These are phyloP conservation scores for Phaffia australis DNA, from an alignment of 768 basidiomycete species.

Conservation along the genomic window DNA sequence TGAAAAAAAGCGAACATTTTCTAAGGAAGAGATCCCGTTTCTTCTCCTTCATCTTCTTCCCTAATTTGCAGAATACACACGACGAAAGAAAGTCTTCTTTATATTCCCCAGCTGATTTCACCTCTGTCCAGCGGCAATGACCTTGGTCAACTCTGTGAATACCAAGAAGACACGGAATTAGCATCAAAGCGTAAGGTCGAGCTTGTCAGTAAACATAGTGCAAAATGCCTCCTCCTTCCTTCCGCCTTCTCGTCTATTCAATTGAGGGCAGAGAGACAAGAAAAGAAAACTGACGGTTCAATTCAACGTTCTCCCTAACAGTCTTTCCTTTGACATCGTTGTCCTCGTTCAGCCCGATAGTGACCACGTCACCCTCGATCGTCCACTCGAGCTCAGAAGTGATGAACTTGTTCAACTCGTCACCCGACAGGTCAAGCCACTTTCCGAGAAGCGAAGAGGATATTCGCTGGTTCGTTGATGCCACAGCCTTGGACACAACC, in stretches of 20 bases:
- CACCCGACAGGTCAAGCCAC: slow-evolving; percentile 35
- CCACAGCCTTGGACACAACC: slow-evolving; percentile 35
- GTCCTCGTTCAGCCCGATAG: slow-evolving; percentile 34
- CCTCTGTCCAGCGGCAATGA: slow-evolving; percentile 33
- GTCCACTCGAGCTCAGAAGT: slow-evolving; percentile 33
- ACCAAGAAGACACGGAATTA: slow-evolving; percentile 1
- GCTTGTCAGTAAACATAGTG: neutral
- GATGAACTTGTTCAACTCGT: slow-evolving; percentile 30
- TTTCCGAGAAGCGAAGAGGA: slow-evolving; percentile 29
- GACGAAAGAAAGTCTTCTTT: too few relatives aligned
- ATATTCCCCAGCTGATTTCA: too few relatives aligned
- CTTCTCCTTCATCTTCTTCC: too few relatives aligned
- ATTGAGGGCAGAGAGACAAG: neutral
- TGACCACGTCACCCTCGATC: slow-evolving; percentile 34
- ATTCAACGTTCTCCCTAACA: slow-evolving; percentile 38
- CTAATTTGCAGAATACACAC: too few relatives aligned
- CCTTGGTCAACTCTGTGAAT: slow-evolving; percentile 36
- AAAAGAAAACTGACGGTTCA: slow-evolving; percentile 34
- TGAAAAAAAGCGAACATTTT: too few relatives aligned
- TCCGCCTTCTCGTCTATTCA: neutral
- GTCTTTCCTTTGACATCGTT: slow-evolving; percentile 40
- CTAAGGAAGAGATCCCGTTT: too few relatives aligned
- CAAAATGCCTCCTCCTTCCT: too few relatives aligned
- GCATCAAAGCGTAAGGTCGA: slow-evolving; percentile 3
- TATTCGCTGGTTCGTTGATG: slow-evolving; percentile 36